These are phyloP conservation scores for Colletotrichum destructivum DNA, from an alignment of 2,329 filamentous ascomycete species.

Conservation along the genomic window DNA sequence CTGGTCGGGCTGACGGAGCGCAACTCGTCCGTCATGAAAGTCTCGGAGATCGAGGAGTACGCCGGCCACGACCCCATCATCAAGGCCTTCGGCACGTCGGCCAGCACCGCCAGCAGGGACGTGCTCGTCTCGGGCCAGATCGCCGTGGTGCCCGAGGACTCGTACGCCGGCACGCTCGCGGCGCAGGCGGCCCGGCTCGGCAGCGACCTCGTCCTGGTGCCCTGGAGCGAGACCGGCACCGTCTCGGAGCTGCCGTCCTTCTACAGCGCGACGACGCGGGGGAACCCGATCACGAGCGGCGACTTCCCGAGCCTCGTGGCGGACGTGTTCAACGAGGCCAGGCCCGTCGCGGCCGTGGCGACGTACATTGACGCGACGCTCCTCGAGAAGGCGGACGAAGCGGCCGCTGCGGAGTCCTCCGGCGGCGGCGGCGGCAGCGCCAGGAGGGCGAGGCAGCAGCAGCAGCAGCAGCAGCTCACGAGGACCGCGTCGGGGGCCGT, in stretches of 20 bases:
- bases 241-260: constrained; percentile 61
- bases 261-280: constrained; percentile 20
- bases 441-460: constrained; percentile 2
- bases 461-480: background rate
- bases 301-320: constrained; percentile 14
- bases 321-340: constrained; percentile 14
- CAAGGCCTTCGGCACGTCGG: constrained; percentile 80
- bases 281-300: background rate
- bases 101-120: constrained; percentile 69
- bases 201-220: constrained; percentile 79
- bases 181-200: constrained; percentile 74
- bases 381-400: constrained; percentile 9
- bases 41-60: constrained; percentile 80
- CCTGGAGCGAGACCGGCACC: constrained; percentile 84
- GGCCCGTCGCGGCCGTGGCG: constrained; percentile 15
- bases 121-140: constrained; percentile 82
- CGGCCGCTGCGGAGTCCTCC: background rate
- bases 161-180: constrained; percentile 80
- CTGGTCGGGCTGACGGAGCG: constrained; percentile 85
- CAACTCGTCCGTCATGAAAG: constrained; percentile 88
- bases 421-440: too few relatives aligned
- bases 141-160: constrained; percentile 77
- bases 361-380: constrained; percentile 24
- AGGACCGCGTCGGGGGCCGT: constrained; percentile 2
- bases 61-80: constrained; percentile 80